Base-by-base conservation (phyloP, 441 rosid species). In the Pelargonium exstipulatum region DNA sequence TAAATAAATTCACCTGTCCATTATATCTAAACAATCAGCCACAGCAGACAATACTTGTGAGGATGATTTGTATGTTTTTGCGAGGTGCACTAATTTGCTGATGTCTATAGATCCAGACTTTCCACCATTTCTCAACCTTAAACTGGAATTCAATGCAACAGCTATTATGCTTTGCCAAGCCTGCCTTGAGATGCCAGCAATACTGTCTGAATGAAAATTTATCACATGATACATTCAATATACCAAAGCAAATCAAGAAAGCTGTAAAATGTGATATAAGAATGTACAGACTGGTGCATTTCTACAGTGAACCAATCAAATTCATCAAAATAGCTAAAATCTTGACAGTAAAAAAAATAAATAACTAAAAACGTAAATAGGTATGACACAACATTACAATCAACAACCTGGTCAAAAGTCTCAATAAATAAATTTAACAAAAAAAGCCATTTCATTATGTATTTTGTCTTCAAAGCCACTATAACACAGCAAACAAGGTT, bases 131-230 rank as follows among this genome's bases (percentile, higher is more conserved):
- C 66, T 67, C 62, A 72, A 71, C 73, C 77, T 87, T 80, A 70
- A 66, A 80, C 73, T 77, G 60, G 94, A 85, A 80, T 80, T 71
- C 71, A 95, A 75, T 75, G 91, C 82, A 83, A 88, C 83, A 72
- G 94, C 98, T 70, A 87, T 64, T 67, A 95, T 78, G 80, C 91
- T 83, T 79, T 87, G 87, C 97, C 95, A 92, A 75, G 75, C 80
- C 73, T 69, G 62, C 69, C 78, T 87, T 26, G 77, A 43, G 70
- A 84, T 69, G 74, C 88, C 90, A 12, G 83, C 83, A 71, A 86
- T 71, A 70, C 62, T 75, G 67, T 71, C 98, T 89, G 85, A 70
- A 80, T 80, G 66, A 72, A 42, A 18, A 74, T 62, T 35, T 62
- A 26, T 3, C 14, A 29, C 12, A 60, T 26, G 42, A 26, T 9